Evolutionary conservation across 345 rosid species (phyloP), one percentile per base, ranked within the genome.

Genomic region (Hevea brasiliensis): DNA sequence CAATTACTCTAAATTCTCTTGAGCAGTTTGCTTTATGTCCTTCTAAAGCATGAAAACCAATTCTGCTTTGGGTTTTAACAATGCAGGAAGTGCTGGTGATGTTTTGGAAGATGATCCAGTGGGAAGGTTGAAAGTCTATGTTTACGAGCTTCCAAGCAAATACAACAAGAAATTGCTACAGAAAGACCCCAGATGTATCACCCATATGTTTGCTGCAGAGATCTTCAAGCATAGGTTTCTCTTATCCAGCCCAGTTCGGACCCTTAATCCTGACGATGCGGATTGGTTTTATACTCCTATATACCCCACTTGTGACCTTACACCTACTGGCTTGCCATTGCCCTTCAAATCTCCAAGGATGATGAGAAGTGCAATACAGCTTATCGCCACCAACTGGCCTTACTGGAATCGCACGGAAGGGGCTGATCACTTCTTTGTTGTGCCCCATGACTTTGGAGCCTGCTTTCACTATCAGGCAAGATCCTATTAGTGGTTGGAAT

Each of bases 131-230:
- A 94, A 92, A 84, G 98, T 92, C 14, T 90, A 81, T 56, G 84
- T 94, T 4, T 92, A 94, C 44, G 98, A 92, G 72, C 98, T 94
- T 23, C 98, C 98, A 20, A 94, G 91, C 87, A 92, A 90, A 65
- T 92, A 94, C 83, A 94, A 90, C 83, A 94, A 89, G 87, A 94
- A 92, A 65, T 72, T 92, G 45, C 97, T 92, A 10, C 97, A 90
- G 71, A 94, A 92, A 74, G 98, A 94, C n/a, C 90, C 97, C 27
- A 85, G 98, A 83, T 94, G 98, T 77, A 89, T 94, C 64, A 84
- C 87, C 17, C 98, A 94, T 79, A 94, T 94, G 98, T 94, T 94
- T 83, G 98, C 98, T 60, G 98, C 97, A 0, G 98, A 92, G 86
- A 89, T 92, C 54, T 94, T 72, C 64, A 92, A 90, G 98, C 98